Evolutionary conservation across 495 filamentous ascomycete species (phyloP).

Genomic region (Aspergillus coremiiformis): DNA sequence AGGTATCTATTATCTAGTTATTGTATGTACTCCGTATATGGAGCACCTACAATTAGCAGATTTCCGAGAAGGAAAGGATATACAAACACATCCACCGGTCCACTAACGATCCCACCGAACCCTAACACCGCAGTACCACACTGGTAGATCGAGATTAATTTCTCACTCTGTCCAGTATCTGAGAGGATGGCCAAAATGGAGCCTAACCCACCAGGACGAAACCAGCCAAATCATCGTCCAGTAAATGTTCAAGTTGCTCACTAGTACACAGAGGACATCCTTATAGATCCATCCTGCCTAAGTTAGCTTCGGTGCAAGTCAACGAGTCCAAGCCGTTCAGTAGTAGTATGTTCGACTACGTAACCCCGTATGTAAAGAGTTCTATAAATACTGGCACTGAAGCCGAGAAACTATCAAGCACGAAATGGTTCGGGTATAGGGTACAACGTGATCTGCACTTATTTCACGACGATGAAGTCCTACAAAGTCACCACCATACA

Average conservation of each 20-base stretch:
- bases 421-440: no score
- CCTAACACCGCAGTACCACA: no score
- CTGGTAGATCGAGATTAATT: background rate
- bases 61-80: no score
- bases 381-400: background rate
- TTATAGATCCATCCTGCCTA: background rate
- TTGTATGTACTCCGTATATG: no score
- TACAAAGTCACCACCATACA: background rate
- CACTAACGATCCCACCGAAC: no score
- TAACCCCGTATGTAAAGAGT: background rate
- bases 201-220: background rate
- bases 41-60: no score
- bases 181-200: background rate
- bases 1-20: no score
- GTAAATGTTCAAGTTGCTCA: background rate
- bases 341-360: no score
- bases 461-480: background rate
- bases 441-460: background rate
- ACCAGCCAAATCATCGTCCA: background rate
- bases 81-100: no score
- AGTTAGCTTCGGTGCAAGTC: background rate
- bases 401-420: background rate
- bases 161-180: background rate
- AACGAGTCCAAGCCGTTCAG: no score
- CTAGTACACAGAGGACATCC: background rate